phyloP scores from a whole-genome alignment of 2,329 filamentous ascomycete genomes.

The Sporothrix humicola region DNA sequence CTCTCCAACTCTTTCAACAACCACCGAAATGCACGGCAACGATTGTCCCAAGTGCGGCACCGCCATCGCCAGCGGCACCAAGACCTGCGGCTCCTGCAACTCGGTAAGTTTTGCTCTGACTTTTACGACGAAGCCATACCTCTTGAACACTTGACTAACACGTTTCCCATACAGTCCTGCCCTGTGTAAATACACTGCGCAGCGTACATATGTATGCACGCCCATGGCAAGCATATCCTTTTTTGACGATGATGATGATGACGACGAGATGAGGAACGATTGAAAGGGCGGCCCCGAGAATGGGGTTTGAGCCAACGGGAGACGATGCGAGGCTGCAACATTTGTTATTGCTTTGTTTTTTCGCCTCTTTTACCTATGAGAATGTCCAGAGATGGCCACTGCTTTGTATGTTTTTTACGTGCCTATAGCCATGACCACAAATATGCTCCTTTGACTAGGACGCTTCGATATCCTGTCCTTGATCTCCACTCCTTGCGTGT shows the following conservation, averaged over 20 bases:
- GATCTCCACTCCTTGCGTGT: neutral
- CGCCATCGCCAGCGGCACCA: slow-evolving; percentile 51
- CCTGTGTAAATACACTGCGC: slow-evolving; percentile 28
- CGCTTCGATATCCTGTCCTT: neutral
- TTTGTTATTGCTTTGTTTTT: neutral
- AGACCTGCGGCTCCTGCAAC: slow-evolving; percentile 63
- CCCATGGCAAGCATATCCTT: neutral
- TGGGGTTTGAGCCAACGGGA: neutral
- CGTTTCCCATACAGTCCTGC: slow-evolving; percentile 26
- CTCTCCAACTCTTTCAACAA: neutral
- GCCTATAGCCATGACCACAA: neutral
- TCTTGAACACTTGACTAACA: neutral
- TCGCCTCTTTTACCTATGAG: neutral
- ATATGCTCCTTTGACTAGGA: neutral
- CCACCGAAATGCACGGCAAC: slow-evolving; percentile 49
- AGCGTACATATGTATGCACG: neutral
- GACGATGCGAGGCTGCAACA: slow-evolving; percentile 1
- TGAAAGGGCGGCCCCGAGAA: neutral
- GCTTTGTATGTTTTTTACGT: neutral
- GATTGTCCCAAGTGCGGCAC: slow-evolving; percentile 64
- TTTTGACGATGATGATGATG: neutral
- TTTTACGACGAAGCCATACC: neutral
- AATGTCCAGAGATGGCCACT: neutral
- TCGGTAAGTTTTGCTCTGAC: slow-evolving; percentile 52
- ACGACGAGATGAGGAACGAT: slow-evolving; percentile 1